A percentile compares a stretch with the other conserved stretches of the same genome.
These are phyloP conservation scores for Kluyveromyces aestuarii DNA, from an alignment of 805 yeast genomes.

Conservation along the genomic window DNA sequence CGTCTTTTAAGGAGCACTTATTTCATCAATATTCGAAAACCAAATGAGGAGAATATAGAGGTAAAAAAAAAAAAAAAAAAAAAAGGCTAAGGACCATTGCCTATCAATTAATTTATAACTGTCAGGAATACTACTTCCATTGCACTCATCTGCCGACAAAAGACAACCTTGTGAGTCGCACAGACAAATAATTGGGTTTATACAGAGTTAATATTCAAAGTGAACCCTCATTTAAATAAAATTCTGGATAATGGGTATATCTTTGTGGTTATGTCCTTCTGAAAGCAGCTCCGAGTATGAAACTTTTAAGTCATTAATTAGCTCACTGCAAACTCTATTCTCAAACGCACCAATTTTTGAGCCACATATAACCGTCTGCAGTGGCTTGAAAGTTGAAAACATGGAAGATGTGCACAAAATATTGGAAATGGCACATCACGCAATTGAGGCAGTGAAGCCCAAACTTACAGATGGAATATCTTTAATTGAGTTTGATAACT, in stretches of 20 bases:
- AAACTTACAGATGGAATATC: conserved; percentile 6
- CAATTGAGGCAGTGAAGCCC: conserved; percentile 24
- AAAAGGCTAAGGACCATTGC: not conserved
- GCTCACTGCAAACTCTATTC: conserved; percentile 61
- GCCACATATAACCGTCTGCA: conserved; percentile 71
- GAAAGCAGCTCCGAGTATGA: conserved; percentile 44
- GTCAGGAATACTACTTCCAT: too few species aligned
- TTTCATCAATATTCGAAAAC: too few species aligned
- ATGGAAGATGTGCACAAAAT: conserved; percentile 51
- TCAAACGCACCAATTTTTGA: conserved; percentile 61
- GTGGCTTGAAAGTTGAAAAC: conserved; percentile 43
- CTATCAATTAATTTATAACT: not conserved
- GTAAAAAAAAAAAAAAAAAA: too few species aligned
- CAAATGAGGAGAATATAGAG: not conserved
- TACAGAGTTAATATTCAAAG: not conserved
- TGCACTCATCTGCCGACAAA: too few species aligned
- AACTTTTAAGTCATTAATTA: conserved; percentile 47
- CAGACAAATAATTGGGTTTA: too few species aligned
- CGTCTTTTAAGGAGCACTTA: not conserved
- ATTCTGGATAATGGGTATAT: conserved; percentile 34
- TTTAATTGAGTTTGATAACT: conserved; percentile 18
- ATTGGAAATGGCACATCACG: conserved; percentile 46
- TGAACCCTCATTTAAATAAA: not conserved
- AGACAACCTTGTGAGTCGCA: too few species aligned
- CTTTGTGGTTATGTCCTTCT: conserved; percentile 73